Evolutionary conservation across 495 filamentous ascomycete species (phyloP), one percentile per base, ranked within the genome.

Genomic region (Filosporella fistucella): DNA sequence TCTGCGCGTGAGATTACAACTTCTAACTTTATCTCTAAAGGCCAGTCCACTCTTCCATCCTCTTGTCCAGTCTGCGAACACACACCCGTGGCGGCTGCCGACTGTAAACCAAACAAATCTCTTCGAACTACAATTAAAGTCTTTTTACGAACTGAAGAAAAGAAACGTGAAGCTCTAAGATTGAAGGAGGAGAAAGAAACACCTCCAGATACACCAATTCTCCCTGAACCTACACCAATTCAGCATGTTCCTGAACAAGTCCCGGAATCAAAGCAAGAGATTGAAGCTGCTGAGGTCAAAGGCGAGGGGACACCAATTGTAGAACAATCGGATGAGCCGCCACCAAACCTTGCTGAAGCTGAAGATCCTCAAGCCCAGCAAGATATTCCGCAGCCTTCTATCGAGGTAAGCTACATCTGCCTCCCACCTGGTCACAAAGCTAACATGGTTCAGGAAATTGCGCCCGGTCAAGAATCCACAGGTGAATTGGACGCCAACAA

Each of bases 1-100:
- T 13, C 17, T 42, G 17, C 32, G 22, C 6, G 16, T 11, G 2
- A 54, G 9, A 9, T 12, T 28, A 10, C 11, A 17, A 12, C 12
- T 8, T 20, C 25, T 37, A 24, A 48, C 55, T 17, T 38, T 22
- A 32, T 13, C 30, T n/a, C 22, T 10, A 37, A 47, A 94, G 88
- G 88, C 64, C 89, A 93, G 62, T 64, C 78, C 8, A 85, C 81
- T 23, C 72, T 95, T 14, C 80, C 86, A 13, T 78, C 85, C 17
- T 81, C 84, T 26, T 99, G 93, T 54, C 91, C 93, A 2, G 86
- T 96, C 44, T 99, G 93, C 76, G 84, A 88, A 37, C 93, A 99
- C 57, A 78, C 79, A 18, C 93, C 93, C 0, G 74, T 97, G 23
- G 84, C 87, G 6, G 76, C 81, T 13, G 87, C 89, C 49, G 82